Evolutionary conservation across 2,329 filamentous ascomycete genomes (phyloP).

Genomic region (Neocucurbitaria cava): DNA sequence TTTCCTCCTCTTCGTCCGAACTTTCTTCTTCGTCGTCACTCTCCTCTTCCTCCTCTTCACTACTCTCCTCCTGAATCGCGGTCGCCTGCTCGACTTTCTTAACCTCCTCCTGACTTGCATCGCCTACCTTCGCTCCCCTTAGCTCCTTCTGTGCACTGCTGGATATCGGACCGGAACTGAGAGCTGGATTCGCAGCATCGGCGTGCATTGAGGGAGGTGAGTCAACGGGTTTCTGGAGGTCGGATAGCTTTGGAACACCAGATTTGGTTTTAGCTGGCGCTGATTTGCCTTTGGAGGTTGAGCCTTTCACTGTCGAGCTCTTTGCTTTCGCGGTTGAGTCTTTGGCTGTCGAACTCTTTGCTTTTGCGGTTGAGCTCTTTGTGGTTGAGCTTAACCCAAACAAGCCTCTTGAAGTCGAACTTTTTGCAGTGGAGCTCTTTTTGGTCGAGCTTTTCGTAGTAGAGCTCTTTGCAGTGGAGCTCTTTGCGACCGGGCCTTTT

Average conservation of each 20-base stretch:
- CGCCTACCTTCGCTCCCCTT: conserved; percentile 30
- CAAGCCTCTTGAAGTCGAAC: too few species aligned
- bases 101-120: conserved; percentile 36
- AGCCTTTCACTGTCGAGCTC: too few species aligned
- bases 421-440: too few species aligned
- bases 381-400: too few species aligned
- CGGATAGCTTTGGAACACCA: conserved; percentile 23
- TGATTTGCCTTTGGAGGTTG: too few species aligned
- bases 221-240: conserved; percentile 29
- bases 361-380: too few species aligned
- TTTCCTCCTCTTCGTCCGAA: conserved; percentile 7
- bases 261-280: background rate
- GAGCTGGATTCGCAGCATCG: conserved; percentile 34
- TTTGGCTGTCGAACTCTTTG: too few species aligned
- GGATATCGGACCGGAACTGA: conserved; percentile 28
- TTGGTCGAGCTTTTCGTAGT: too few species aligned
- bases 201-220: conserved; percentile 30
- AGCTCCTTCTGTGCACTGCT: conserved; percentile 19
- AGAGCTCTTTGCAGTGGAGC: too few species aligned
- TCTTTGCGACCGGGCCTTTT: too few species aligned
- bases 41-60: conserved; percentile 11
- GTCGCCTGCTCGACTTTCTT: conserved; percentile 39
- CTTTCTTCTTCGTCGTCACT: conserved; percentile 5
- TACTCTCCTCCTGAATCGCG: conserved; percentile 35
- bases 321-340: too few species aligned